Base-by-base conservation (phyloP, 1,284 basidiomycete genomes). In the Boletus semigastroideus region DNA sequence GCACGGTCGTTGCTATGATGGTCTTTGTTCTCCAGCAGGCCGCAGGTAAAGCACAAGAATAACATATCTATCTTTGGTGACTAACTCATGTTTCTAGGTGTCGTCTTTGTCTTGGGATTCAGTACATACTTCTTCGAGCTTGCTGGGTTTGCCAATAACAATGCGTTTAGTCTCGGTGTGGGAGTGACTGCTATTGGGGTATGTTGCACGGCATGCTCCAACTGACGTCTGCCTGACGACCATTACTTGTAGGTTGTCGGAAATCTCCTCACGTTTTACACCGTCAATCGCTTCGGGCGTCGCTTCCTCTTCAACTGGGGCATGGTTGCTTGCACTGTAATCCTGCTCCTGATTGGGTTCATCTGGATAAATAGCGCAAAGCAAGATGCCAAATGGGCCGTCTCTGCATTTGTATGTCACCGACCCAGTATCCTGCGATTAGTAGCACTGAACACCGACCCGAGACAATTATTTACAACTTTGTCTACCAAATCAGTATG, bases 81-180 rank as follows among this genome's bases (percentile, higher is more conserved):
- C 7, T 14, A 42, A 20, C 42, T n/a, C 1, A 20, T 33, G 11
- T 48, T 28, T 46, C 34, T 28, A 69, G 67, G 67, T 37, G 64
- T 69, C 6, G 61, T 57, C 25, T 68, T 69, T 34, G 56, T 66
- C 14, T 48, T 69, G 53, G 62, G 54, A 17, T 69, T 49, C 38
- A 61, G 67, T 11, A 61, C 65, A 34, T 69, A 69, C 55, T 63
- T 69, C 49, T 69, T 68, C 37, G 63, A 69, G 52, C 62, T 68
- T 20, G 52, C 67, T 4, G 64, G 67, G 17, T 68, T 66, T 36
- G 48, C 67, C 6, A 40, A 46, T 8, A 52, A 17, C 46, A 53
- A 55, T 0, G 62, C 67, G 2, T 66, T 68, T 34, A 49, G 63
- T 22, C 56, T 69, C 2, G 62, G 65, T 17, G 42, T 68, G n/a